A percentile compares a stretch with the other conserved stretches of the same genome.
phyloP scores from a whole-genome alignment of 805 yeast genomes.

The Vanderwaltozyma yarrowii region DNA sequence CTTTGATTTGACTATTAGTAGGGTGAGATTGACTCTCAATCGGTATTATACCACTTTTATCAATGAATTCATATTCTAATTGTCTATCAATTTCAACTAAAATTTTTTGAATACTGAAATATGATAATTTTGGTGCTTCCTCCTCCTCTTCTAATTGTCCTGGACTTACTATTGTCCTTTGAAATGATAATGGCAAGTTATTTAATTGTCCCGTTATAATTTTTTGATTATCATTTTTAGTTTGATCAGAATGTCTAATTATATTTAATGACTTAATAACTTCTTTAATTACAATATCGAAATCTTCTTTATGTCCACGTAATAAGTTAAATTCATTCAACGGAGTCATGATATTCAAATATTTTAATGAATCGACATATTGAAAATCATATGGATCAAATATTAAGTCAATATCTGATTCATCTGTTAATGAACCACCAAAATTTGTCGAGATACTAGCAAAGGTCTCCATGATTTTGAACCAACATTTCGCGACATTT shows the following conservation, averaged over 20 bases:
- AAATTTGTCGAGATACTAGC: constrained; percentile 29
- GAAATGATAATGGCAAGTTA: constrained; percentile 22
- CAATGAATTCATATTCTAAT: constrained; percentile 27
- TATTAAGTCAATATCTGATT: constrained; percentile 24
- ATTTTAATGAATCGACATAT: constrained; percentile 28
- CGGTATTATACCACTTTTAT: constrained; percentile 29
- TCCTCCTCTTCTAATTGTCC: constrained; percentile 5
- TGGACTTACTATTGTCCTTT: constrained; percentile 5
- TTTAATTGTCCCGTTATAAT: constrained; percentile 12
- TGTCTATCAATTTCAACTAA: constrained; percentile 27
- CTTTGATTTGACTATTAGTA: constrained; percentile 22
- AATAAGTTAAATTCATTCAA: constrained; percentile 27
- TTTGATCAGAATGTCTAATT: constrained; percentile 18
- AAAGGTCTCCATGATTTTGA: constrained; percentile 30
- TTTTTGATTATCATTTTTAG: constrained; percentile 12
- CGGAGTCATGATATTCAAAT: constrained; percentile 28
- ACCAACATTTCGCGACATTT: constrained; percentile 30
- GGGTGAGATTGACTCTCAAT: constrained; percentile 27
- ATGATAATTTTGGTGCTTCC: constrained; percentile 14
- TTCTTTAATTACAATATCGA: constrained; percentile 28
- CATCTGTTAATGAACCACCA: constrained; percentile 28
- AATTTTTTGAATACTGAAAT: constrained; percentile 27
- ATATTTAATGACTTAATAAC: constrained; percentile 26
- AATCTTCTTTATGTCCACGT: constrained; percentile 30
- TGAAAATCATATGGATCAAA: constrained; percentile 28